Conservation (phyloP, 352 stramenopile species). For the Aphanomyces euteiches region DNA sequence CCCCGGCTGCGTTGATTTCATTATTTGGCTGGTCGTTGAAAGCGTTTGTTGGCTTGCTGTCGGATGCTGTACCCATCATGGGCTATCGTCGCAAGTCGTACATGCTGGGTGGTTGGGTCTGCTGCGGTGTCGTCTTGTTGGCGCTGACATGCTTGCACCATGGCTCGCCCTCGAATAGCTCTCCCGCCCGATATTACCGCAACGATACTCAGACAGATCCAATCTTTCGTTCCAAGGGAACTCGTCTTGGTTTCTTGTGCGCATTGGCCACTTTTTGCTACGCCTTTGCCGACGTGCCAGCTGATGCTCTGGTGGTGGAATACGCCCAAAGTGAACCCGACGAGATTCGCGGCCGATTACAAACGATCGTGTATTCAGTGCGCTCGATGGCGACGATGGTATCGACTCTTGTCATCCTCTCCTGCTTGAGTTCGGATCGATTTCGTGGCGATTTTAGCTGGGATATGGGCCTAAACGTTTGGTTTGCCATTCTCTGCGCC, state of each 20-base stretch:
- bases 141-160: slow-evolving; percentile 47
- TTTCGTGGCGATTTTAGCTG: slow-evolving; percentile 2
- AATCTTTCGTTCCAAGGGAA: background rate
- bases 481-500: slow-evolving; percentile 11
- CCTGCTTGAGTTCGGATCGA: slow-evolving; percentile 3
- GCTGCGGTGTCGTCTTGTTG: slow-evolving; percentile 8
- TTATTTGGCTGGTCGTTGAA: slow-evolving; percentile 26
- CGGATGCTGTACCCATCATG: slow-evolving; percentile 14
- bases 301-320: slow-evolving; percentile 22
- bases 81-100: slow-evolving; percentile 25
- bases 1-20: background rate
- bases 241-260: slow-evolving; percentile 2
- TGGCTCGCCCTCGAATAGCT: slow-evolving; percentile 37
- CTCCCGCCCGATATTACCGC: background rate
- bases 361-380: slow-evolving; percentile 3
- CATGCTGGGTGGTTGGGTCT: slow-evolving; percentile 22
- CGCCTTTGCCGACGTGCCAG: slow-evolving; percentile 23
- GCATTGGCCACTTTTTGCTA: slow-evolving; percentile 10
- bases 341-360: slow-evolving; percentile 7
- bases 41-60: slow-evolving; percentile 27
- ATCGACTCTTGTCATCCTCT: background rate
- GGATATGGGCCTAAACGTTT: slow-evolving; percentile 8
- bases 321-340: slow-evolving; percentile 24
- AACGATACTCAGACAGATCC: background rate
- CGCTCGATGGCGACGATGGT: slow-evolving; percentile 1